Conservation (phyloP, 139 green algal genomes). For the Chlorella sp. region DNA sequence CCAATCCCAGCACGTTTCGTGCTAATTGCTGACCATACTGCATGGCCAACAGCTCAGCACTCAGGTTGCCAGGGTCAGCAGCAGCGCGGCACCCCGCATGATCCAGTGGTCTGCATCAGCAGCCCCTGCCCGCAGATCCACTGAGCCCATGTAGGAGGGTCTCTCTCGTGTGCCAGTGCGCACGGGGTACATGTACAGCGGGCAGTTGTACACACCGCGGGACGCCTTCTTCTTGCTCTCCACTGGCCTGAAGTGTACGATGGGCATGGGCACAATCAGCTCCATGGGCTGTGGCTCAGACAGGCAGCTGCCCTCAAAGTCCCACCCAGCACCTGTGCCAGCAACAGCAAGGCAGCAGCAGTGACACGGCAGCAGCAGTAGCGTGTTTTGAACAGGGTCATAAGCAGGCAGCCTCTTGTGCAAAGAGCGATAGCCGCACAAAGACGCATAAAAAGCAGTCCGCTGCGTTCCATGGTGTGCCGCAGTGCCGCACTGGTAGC, state of each 20-base stretch:
- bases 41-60: too few relatives aligned
- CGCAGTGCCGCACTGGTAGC: too few relatives aligned
- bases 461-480: too few relatives aligned
- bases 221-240: conserved; percentile 71
- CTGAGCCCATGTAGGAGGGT: conserved; percentile 70
- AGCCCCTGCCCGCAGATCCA: conserved; percentile 65
- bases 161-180: conserved; percentile 72
- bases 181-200: conserved; percentile 78
- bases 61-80: conserved; percentile 13
- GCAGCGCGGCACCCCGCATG: conserved; percentile 23
- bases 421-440: too few relatives aligned
- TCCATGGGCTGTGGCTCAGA: conserved; percentile 82
- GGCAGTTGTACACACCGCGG: conserved; percentile 69
- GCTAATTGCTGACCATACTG: too few relatives aligned
- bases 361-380: not conserved
- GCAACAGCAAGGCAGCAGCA: not conserved
- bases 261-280: conserved; percentile 81
- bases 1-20: too few relatives aligned
- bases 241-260: conserved; percentile 78
- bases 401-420: too few relatives aligned
- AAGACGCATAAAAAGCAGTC: too few relatives aligned
- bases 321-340: conserved; percentile 75
- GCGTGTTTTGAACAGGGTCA: too few relatives aligned
- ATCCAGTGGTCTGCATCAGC: conserved; percentile 69
- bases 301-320: conserved; percentile 72